These are phyloP conservation scores for Babjeviella inositovora DNA, from an alignment of 805 yeast genomes.

Conservation along the genomic window DNA sequence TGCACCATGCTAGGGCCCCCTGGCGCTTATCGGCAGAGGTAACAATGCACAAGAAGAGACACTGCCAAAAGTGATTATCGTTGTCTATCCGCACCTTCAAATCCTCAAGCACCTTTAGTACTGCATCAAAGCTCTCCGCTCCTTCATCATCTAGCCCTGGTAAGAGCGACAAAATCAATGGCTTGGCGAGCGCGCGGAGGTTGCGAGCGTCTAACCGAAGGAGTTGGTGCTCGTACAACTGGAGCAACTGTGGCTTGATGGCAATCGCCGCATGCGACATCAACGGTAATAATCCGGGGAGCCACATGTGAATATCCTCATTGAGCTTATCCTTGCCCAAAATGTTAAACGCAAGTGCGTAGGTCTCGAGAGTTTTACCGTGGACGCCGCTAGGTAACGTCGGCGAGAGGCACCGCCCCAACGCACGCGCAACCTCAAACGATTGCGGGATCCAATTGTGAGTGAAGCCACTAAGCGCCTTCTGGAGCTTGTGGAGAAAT, in stretches of 20 bases:
- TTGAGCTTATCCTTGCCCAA: conserved; percentile 41
- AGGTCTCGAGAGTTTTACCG: conserved; percentile 69
- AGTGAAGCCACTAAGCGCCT: conserved; percentile 32
- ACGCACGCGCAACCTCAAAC: conserved; percentile 46
- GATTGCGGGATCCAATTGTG: conserved; percentile 52
- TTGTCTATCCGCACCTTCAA: conserved; percentile 41
- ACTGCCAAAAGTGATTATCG: conserved; percentile 77
- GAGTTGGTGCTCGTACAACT: conserved; percentile 38
- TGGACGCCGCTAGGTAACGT: conserved; percentile 92
- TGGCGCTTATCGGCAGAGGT: conserved; percentile 65
- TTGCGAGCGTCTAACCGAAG: conserved; percentile 29
- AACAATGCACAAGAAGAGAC: conserved; percentile 57
- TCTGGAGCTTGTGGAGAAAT: conserved; percentile 63
- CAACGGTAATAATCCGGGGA: conserved; percentile 84
- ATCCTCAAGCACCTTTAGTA: conserved; percentile 40
- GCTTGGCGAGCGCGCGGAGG: conserved; percentile 42
- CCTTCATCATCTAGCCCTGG: conserved; percentile 92
- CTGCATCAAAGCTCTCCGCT: conserved; percentile 59
- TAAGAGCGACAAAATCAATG: conserved; percentile 57
- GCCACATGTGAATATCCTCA: conserved; percentile 54
- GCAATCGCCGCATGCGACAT: conserved; percentile 81
- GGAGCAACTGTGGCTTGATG: conserved; percentile 66
- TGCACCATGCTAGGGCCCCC: conserved; percentile 74
- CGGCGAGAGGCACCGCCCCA: conserved; percentile 70
- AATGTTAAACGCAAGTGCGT: conserved; percentile 50